These are phyloP conservation scores for Lodderomyces jiufengensis DNA, from an alignment of 1,139 yeast species.

Conservation along the genomic window DNA sequence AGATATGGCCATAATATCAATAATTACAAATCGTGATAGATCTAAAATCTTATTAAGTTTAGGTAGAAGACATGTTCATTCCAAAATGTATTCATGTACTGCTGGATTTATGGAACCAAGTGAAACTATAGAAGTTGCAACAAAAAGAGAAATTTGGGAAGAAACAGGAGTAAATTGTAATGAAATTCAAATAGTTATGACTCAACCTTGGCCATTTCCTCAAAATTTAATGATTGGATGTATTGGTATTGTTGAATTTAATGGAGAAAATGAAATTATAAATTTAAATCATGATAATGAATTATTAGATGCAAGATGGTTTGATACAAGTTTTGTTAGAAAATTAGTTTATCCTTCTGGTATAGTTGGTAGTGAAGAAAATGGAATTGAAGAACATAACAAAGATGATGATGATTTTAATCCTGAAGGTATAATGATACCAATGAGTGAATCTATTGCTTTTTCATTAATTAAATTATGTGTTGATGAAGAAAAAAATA, in stretches of 20 bases:
- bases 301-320: conserved; percentile 82
- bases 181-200: conserved; percentile 55
- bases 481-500: conserved; percentile 36
- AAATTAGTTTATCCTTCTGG: conserved; percentile 35
- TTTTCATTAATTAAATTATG: conserved; percentile 39
- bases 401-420: conserved; percentile 23
- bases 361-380: conserved; percentile 14
- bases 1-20: conserved; percentile 82
- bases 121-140: conserved; percentile 86
- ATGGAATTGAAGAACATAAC: conserved; percentile 13
- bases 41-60: conserved; percentile 70
- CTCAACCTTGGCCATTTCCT: conserved; percentile 98
- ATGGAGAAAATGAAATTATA: conserved; percentile 57
- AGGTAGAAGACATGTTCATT: conserved; percentile 48
- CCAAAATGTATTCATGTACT: conserved; percentile 72
- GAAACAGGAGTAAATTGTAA: conserved; percentile 82
- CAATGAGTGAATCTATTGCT: conserved; percentile 43
- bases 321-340: conserved; percentile 52
- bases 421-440: conserved; percentile 40
- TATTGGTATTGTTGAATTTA: conserved; percentile 65
- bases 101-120: conserved; percentile 97
- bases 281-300: conserved; percentile 82
- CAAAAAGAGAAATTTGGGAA: conserved; percentile 89
- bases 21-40: conserved; percentile 61
- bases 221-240: conserved; percentile 93